Conservation (phyloP, 345 rosid species). For the Syzygium grande region DNA sequence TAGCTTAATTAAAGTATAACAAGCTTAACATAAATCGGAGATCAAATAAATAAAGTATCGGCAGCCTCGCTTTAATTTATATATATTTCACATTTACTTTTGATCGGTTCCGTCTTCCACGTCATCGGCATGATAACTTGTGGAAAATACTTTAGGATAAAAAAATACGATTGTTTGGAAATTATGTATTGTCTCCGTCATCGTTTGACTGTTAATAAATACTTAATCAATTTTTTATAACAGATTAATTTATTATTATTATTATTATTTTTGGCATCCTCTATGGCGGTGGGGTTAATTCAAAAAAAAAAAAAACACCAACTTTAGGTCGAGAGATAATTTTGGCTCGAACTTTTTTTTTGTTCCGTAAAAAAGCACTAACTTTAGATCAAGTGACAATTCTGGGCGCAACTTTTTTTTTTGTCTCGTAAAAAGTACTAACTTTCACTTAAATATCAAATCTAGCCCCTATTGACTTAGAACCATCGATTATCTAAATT, state of each 20-base stretch:
- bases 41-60: background rate
- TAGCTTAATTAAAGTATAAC: background rate
- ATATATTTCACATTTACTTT: background rate
- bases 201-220: background rate
- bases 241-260: background rate
- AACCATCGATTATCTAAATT: too few species aligned
- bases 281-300: too few species aligned
- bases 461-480: too few species aligned
- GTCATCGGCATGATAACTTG: fast-evolving
- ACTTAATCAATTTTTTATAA: background rate
- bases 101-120: background rate
- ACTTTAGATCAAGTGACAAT: too few species aligned
- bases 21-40: background rate
- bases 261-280: background rate
- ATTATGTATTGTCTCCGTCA: background rate
- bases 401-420: too few species aligned
- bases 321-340: too few species aligned
- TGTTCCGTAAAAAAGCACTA: too few species aligned
- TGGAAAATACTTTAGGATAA: background rate
- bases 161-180: background rate
- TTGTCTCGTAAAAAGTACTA: too few species aligned
- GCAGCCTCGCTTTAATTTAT: background rate
- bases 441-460: too few species aligned
- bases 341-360: too few species aligned
- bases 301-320: too few species aligned